Conservation (phyloP, 2,329 filamentous ascomycete species). For the Colletotrichum sp. region DNA sequence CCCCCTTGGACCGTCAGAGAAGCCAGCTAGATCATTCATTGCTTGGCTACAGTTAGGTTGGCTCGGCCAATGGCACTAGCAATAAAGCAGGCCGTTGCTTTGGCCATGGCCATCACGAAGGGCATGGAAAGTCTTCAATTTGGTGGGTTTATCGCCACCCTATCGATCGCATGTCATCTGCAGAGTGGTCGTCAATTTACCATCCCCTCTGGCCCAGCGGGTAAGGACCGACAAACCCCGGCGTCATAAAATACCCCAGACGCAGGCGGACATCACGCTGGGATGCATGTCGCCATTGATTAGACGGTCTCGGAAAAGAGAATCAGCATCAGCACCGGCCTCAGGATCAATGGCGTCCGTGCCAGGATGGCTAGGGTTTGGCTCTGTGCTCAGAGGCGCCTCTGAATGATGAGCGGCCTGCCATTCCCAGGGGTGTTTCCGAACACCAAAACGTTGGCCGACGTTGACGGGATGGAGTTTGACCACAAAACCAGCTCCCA, state of each 20-base stretch:
- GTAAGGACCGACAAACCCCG: conserved; percentile 6
- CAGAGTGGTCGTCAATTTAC: background rate
- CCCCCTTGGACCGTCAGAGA: conserved; percentile 10
- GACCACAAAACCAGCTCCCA: conserved; percentile 18
- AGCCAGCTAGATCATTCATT: conserved; percentile 8
- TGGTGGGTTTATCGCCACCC: background rate
- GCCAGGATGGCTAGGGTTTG: conserved; percentile 8
- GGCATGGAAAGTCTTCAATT: background rate
- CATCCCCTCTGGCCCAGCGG: background rate
- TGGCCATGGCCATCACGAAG: conserved; percentile 5
- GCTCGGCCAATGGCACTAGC: background rate
- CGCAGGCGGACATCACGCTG: conserved; percentile 3
- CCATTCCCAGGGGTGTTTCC: conserved; percentile 16
- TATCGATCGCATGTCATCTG: background rate
- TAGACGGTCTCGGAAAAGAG: conserved; percentile 2
- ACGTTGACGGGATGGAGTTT: conserved; percentile 19
- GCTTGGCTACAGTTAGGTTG: background rate
- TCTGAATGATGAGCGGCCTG: background rate
- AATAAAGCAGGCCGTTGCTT: conserved; percentile 2
- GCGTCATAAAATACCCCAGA: conserved; percentile 11
- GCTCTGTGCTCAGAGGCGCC: background rate
- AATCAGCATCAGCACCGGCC: background rate
- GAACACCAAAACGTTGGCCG: conserved; percentile 15
- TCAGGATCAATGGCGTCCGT: background rate
- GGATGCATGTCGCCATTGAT: conserved; percentile 16